phyloP scores from a whole-genome alignment of 306 rosid species.

The Castanea crenata region DNA sequence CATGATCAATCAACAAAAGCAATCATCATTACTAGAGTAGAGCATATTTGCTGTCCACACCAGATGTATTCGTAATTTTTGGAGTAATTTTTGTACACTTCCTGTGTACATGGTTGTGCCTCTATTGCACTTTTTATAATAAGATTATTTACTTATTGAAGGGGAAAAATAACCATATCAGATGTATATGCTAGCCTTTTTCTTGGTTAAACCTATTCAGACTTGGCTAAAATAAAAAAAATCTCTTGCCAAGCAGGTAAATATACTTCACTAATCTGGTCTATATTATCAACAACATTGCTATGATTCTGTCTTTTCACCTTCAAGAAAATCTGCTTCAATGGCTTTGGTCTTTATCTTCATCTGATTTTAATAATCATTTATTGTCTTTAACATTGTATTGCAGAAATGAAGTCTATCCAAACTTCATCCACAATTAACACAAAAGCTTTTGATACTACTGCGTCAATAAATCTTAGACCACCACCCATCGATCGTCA shows the following conservation, averaged over 20 bases:
- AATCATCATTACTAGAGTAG: too few relatives aligned
- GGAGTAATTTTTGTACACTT: too few relatives aligned
- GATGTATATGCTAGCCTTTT: background rate
- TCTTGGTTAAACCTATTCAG: background rate
- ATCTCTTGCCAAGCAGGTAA: constrained; percentile 5
- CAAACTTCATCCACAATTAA: constrained; percentile 54
- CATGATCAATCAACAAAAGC: too few relatives aligned
- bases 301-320: constrained; percentile 8
- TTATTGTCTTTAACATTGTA: constrained; percentile 9
- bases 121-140: too few relatives aligned
- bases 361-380: background rate
- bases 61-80: too few relatives aligned
- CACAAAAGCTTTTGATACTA: constrained; percentile 57
- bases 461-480: constrained; percentile 62
- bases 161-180: background rate
- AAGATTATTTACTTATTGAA: too few relatives aligned
- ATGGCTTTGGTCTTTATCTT: background rate
- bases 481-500: constrained; percentile 93
- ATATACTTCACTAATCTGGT: constrained; percentile 12
- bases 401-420: constrained; percentile 71
- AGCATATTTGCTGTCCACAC: too few relatives aligned
- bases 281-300: background rate
- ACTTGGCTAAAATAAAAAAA: background rate
- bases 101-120: too few relatives aligned
- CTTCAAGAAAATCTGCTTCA: background rate